Evolutionary conservation across 2,329 filamentous ascomycete genomes (phyloP).

Genomic region (Dothiorella sarmentorum): DNA sequence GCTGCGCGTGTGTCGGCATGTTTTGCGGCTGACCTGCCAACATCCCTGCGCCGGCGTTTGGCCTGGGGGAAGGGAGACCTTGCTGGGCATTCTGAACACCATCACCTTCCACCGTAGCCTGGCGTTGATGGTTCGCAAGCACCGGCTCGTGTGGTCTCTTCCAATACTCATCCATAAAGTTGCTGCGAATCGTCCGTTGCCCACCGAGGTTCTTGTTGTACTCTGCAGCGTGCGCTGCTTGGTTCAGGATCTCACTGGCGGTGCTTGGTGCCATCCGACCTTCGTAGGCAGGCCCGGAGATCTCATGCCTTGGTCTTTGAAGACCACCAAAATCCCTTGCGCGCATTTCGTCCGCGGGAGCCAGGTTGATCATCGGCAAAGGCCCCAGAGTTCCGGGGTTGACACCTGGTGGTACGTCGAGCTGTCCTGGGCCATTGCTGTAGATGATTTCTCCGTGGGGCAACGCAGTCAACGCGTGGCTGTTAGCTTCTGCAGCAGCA

Average conservation of each 20-base stretch:
- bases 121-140: conserved; percentile 44
- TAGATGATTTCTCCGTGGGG: conserved; percentile 87
- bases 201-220: conserved; percentile 82
- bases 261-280: conserved; percentile 77
- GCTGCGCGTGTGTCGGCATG: conserved; percentile 54
- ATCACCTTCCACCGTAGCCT: conserved; percentile 38
- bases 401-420: conserved; percentile 41
- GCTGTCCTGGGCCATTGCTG: conserved; percentile 60
- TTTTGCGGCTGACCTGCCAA: conserved; percentile 55
- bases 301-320: conserved; percentile 81
- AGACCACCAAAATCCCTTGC: conserved; percentile 80
- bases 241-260: conserved; percentile 74
- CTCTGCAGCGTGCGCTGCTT: conserved; percentile 84
- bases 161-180: conserved; percentile 81
- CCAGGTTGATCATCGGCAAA: conserved; percentile 80
- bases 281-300: conserved; percentile 77
- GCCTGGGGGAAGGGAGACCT: conserved; percentile 47
- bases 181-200: conserved; percentile 72
- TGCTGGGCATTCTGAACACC: conserved; percentile 41
- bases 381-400: conserved; percentile 67
- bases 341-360: conserved; percentile 71
- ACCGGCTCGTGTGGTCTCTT: conserved; percentile 77
- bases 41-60: conserved; percentile 57
- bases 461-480: conserved; percentile 56
- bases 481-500: conserved; percentile 62